phyloP scores from a whole-genome alignment of 148 eudicot species.

The Heliamphora exappendiculata region DNA sequence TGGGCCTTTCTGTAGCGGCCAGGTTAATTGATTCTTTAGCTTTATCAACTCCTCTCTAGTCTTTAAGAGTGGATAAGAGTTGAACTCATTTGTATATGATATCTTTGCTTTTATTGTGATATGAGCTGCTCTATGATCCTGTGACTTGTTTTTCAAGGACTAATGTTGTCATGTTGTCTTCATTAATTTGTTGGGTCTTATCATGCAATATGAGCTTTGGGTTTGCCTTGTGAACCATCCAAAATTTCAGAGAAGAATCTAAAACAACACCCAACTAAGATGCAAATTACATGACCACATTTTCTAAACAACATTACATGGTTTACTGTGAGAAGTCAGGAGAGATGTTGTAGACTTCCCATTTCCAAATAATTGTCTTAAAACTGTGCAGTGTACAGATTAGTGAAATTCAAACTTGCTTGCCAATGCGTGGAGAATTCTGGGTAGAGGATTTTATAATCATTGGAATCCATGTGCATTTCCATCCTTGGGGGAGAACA shows the following conservation, averaged over 20 bases:
- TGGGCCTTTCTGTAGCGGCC: constrained; percentile 95
- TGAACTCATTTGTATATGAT: background rate
- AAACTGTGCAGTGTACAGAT: background rate
- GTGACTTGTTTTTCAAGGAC: background rate
- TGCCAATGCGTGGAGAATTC: background rate
- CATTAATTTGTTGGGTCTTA: background rate
- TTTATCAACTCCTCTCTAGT: background rate
- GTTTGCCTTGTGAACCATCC: background rate
- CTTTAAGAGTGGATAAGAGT: background rate
- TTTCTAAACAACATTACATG: too few relatives aligned
- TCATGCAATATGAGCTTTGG: background rate
- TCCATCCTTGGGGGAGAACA: background rate
- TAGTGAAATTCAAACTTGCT: background rate
- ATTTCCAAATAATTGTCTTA: background rate
- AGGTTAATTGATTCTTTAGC: constrained; percentile 12
- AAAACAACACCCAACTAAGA: background rate
- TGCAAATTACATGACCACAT: background rate
- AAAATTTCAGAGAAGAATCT: background rate
- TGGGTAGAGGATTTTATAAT: background rate
- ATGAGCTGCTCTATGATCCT: background rate
- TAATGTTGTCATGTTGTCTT: background rate
- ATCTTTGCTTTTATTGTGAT: background rate
- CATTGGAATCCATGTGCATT: background rate
- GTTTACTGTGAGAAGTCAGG: background rate
- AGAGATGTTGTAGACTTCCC: background rate